Evolutionary conservation across 1,284 basidiomycete genomes (phyloP), one percentile per base, ranked within the genome.

Genomic region (Meripilus lineatus): DNA sequence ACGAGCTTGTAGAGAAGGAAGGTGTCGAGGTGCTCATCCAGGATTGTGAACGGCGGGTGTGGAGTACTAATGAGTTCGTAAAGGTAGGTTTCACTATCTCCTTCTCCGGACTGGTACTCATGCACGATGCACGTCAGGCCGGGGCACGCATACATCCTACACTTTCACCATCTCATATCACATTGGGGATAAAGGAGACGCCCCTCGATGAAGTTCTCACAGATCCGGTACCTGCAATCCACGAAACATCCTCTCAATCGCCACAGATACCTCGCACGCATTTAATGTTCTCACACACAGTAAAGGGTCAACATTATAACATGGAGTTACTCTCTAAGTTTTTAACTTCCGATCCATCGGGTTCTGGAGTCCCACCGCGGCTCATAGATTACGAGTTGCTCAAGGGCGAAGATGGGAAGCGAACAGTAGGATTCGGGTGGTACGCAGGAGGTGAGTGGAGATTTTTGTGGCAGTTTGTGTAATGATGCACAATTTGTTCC

Each of bases 231-330:
- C 56, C 57, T n/a, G 53, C 59, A 20, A 64, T 58, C 46, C 56
- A 33, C 47, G 53, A 45, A 52, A 54, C 26, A n/a, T 15, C 30
- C 13, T 4, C 42, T 18, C 28, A 43, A 22, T 18, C 32, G 2
- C 21, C 43, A 15, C 43, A 52, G 2, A 52, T 65, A 8, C 61
- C 73, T 5, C 74, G 82, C 17, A 89, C 84, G 2, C 81, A 89
- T 52, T 64, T 93, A 47, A 91, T 92, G 83, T 95, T 95, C 71
- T 90, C 86, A 23, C 92, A 94, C 63, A 93, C 90, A 0, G 80
- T 82, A 53, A 95, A 95, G 64, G 84, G 85, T 0, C 88, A 95
- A 64, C 62, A 71, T 10, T 93, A 93, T 66, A 95, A 95, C 58
- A 87, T 84, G 53, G 78, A 81, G 0, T 68, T 95, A 0, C 71